Conservation (phyloP, 768 basidiomycete genomes). For the Phaeotremella fagi region DNA sequence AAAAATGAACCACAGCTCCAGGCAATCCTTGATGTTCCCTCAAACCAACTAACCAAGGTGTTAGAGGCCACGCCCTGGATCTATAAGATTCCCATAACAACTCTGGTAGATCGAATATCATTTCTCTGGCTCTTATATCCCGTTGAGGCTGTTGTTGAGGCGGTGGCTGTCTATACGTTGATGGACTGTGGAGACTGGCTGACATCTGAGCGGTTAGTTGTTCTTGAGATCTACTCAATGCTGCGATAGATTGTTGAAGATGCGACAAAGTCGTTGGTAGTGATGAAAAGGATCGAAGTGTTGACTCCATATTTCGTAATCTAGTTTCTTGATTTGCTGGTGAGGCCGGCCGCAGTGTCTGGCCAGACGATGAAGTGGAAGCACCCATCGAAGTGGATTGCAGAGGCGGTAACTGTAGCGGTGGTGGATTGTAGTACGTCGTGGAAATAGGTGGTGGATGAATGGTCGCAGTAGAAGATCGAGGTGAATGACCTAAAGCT, state of each 20-base stretch:
- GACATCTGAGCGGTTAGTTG: conserved; percentile 2
- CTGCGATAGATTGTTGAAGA: conserved; percentile 6
- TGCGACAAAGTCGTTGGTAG: conserved; percentile 10
- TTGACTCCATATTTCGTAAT: conserved; percentile 21
- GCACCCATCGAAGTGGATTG: too few species aligned
- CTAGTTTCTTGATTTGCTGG: conserved; percentile 12
- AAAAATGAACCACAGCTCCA: conserved; percentile 25
- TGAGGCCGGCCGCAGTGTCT: background rate
- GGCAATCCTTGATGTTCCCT: conserved; percentile 34
- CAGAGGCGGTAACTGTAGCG: conserved; percentile 8
- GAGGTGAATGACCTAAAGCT: background rate
- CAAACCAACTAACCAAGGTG: conserved; percentile 42
- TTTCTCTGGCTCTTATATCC: conserved; percentile 2
- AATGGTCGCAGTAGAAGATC: conserved; percentile 1
- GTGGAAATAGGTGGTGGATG: conserved; percentile 8
- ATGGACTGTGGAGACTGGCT: background rate
- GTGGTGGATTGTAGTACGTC: conserved; percentile 10
- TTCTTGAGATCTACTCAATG: conserved; percentile 16
- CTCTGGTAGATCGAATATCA: conserved; percentile 18
- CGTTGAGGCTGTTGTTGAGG: too few species aligned
- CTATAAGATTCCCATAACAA: conserved; percentile 31
- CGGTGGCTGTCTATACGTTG: background rate
- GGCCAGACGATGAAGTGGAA: background rate
- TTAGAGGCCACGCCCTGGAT: conserved; percentile 38
- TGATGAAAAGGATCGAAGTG: conserved; percentile 12